phyloP scores from a whole-genome alignment of 2,329 filamentous ascomycete genomes.

The Paraconiothyrium sp. region DNA sequence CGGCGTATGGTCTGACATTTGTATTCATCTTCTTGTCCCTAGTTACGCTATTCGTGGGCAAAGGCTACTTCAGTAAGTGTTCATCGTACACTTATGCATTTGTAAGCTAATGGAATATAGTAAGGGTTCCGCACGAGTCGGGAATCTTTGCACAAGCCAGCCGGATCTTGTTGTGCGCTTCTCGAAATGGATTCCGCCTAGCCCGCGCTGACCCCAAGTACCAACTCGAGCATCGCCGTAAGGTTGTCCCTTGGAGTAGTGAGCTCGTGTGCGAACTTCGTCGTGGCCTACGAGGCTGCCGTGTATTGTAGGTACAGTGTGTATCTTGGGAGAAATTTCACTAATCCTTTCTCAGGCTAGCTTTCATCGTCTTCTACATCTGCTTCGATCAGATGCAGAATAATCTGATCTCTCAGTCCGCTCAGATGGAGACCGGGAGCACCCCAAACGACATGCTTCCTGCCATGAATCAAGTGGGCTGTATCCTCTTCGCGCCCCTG shows the following conservation, averaged over 20 bases:
- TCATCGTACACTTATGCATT: background rate
- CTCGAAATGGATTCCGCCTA: slow-evolving; percentile 40
- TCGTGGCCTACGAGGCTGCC: slow-evolving; percentile 43
- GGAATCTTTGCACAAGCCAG: slow-evolving; percentile 37
- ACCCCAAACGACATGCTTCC: slow-evolving; percentile 50
- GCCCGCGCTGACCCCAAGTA: slow-evolving; percentile 36
- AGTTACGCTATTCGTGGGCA: slow-evolving; percentile 58
- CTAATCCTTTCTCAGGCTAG: slow-evolving; percentile 17
- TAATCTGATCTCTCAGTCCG: slow-evolving; percentile 50
- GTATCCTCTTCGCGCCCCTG: slow-evolving; percentile 44
- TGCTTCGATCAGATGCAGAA: slow-evolving; percentile 53
- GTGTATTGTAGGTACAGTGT: slow-evolving; percentile 32
- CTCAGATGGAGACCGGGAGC: slow-evolving; percentile 43
- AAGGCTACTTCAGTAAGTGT: slow-evolving; percentile 28
- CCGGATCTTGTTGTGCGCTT: slow-evolving; percentile 38
- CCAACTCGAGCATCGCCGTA: slow-evolving; percentile 31
- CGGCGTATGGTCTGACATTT: slow-evolving; percentile 69
- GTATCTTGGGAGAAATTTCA: background rate
- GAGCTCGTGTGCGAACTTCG: slow-evolving; percentile 40
- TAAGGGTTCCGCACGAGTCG: slow-evolving; percentile 30
- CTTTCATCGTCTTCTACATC: slow-evolving; percentile 47
- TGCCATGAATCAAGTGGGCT: slow-evolving; percentile 43
- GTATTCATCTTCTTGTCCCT: slow-evolving; percentile 71
- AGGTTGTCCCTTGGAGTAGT: slow-evolving; percentile 37
- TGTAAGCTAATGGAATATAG: slow-evolving; percentile 16